Evolutionary conservation across 2,329 filamentous ascomycete genomes (phyloP), one percentile per base, ranked within the genome.

Genomic region (Microascus cirrosus): DNA sequence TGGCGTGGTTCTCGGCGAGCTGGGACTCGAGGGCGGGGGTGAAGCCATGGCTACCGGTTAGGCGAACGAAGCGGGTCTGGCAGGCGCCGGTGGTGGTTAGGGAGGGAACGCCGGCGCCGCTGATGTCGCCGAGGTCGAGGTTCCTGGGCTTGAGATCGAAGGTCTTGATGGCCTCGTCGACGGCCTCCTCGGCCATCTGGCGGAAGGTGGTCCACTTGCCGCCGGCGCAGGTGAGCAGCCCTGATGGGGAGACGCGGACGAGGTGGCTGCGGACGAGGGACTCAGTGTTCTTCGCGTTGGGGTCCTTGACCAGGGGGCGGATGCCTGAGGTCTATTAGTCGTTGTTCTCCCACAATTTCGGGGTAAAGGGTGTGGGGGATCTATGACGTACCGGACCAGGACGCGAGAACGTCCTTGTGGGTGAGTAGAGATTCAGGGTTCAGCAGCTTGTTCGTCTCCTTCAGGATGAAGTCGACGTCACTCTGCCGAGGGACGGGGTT

Each of bases 151-250:
- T 70, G 32, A 92, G 77, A 45, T 74, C 68, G 68, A 90, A 91
- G 55, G 80, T 75, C 61, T 78, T 75, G 71, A 92, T 79, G 32
- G 89, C 89, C 66, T 90, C 85, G 67, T 93, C 88, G 61, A 94
- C 89, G 54, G 87, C 87, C 65, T 93, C 88, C 70, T 94, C 87
- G 56, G 89, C 86, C 89, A 94, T 94, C 68, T 92, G 87, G 58
- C 89, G 86, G 73, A 93, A 94, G 12, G 89, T 94, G 6, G 89
- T 94, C 89, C 89, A 93, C 73, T 93, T 94, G 61, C 89, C 89
- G 64, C 89, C 89, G 36, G 88, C 87, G 70, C 88, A 90, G 56
- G 89, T 93, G 63, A 94, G 74, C 18, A 94, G 79, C 15, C 88
- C 89, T 1, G 87, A 88, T 6, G 81, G 72, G 22, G 89, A 92